Conservation (phyloP, 73 alveolate species). For the Symbiodinium natans region DNA sequence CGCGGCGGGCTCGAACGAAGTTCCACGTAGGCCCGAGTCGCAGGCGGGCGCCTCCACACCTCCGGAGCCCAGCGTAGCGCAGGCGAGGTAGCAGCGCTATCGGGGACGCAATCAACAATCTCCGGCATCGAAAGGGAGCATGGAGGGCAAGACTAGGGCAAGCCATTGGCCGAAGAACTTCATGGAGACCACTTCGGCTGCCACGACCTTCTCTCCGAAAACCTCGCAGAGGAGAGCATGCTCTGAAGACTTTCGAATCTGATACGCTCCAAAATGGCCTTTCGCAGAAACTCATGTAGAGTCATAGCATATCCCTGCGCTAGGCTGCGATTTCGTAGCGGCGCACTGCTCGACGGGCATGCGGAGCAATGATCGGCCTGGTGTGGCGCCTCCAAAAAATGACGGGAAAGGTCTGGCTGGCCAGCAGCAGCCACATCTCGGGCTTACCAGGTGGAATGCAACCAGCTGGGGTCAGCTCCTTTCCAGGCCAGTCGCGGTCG, state of each 20-base stretch:
- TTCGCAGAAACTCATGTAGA: neutral
- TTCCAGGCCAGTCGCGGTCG: neutral
- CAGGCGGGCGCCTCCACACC: neutral
- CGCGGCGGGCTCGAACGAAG: neutral
- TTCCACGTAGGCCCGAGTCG: neutral
- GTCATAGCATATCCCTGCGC: neutral
- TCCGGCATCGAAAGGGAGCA: slow-evolving; percentile 24
- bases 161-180: slow-evolving; percentile 48
- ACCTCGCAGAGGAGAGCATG: neutral
- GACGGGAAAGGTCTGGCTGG: neutral
- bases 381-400: neutral
- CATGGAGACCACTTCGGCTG: slow-evolving; percentile 33
- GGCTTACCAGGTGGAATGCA: neutral
- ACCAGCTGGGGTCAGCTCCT: neutral
- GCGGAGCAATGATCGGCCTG: neutral
- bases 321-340: neutral
- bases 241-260: neutral
- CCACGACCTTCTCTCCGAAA: slow-evolving; percentile 42
- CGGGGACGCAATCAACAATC: slow-evolving; percentile 28
- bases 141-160: too few relatives aligned
- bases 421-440: slow-evolving; percentile 37
- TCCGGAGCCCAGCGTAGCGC: slow-evolving; percentile 32
- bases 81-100: neutral
- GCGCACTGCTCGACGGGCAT: neutral
- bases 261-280: neutral